These are phyloP conservation scores for Metschnikowia borealis DNA, from an alignment of 805 yeast genomes.

Conservation along the genomic window DNA sequence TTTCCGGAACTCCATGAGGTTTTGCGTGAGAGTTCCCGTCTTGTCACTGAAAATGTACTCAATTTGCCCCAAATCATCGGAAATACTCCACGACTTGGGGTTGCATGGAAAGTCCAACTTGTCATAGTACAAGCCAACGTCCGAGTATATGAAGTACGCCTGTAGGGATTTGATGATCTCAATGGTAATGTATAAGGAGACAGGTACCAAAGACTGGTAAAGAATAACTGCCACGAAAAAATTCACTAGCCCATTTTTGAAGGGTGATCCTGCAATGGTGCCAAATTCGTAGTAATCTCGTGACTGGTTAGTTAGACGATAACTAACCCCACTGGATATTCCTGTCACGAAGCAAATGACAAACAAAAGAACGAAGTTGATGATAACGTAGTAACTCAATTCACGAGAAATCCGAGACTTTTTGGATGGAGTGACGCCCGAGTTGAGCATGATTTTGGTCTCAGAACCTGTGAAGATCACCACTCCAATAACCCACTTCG, in stretches of 20 bases:
- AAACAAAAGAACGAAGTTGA: conserved; percentile 64
- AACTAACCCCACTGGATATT: conserved; percentile 65
- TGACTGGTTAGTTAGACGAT: conserved; percentile 44
- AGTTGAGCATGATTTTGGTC: conserved; percentile 75
- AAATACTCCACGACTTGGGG: conserved; percentile 79
- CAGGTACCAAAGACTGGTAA: conserved; percentile 76
- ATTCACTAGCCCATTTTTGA: conserved; percentile 61
- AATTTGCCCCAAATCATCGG: conserved; percentile 81
- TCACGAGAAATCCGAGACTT: conserved; percentile 71
- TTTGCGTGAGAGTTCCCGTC: conserved; percentile 81
- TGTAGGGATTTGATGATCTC: conserved; percentile 77
- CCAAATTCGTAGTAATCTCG: conserved; percentile 67
- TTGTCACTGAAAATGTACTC: conserved; percentile 81
- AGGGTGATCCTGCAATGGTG: conserved; percentile 61
- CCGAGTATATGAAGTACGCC: conserved; percentile 71
- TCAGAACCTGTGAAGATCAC: conserved; percentile 77
- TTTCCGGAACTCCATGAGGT: conserved; percentile 77
- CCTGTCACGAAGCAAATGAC: conserved; percentile 67
- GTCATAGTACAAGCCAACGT: conserved; percentile 64
- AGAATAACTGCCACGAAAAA: conserved; percentile 72
- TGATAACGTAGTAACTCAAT: conserved; percentile 62
- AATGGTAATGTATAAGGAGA: conserved; percentile 72
- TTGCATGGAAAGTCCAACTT: conserved; percentile 69
- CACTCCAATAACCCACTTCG: conserved; percentile 78
- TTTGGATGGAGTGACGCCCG: conserved; percentile 78